These are phyloP conservation scores for Hypomontagnella monticulosa DNA, from an alignment of 495 filamentous ascomycete species.

Conservation along the genomic window DNA sequence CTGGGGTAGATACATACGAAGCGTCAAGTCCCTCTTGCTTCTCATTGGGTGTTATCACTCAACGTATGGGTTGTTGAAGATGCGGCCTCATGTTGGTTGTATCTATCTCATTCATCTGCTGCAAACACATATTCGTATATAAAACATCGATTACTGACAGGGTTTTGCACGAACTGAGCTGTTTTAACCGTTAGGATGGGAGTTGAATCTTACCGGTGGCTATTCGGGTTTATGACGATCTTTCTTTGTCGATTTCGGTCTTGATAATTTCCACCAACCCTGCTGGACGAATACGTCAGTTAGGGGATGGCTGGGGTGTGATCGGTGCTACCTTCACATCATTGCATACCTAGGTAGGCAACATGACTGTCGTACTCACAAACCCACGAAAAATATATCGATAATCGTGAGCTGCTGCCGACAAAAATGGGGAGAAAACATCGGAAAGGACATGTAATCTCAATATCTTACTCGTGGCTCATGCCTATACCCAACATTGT, in stretches of 20 bases:
- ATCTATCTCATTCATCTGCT: slow-evolving; percentile 4
- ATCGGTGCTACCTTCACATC: slow-evolving; percentile 38
- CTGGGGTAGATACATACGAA: slow-evolving; percentile 1
- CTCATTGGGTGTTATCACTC: not conserved
- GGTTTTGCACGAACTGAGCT: slow-evolving; percentile 6
- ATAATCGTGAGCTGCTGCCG: not conserved
- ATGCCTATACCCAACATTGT: slow-evolving; percentile 10
- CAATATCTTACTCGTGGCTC: not conserved
- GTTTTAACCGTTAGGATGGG: slow-evolving; percentile 35
- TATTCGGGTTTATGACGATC: slow-evolving; percentile 44
- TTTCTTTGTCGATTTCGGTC: slow-evolving; percentile 28
- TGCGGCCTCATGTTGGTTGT: slow-evolving; percentile 10
- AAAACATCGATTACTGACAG: slow-evolving; percentile 1
- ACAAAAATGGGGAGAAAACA: not conserved
- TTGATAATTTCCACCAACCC: slow-evolving; percentile 42
- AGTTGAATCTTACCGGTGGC: slow-evolving; percentile 34
- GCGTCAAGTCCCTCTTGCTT: not conserved
- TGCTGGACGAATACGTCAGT: slow-evolving; percentile 30
- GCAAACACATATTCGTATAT: not conserved
- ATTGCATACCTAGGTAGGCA: slow-evolving; percentile 30
- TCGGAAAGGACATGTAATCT: slow-evolving; percentile 3
- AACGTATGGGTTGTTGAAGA: not conserved
- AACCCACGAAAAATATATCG: not conserved
- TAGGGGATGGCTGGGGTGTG: slow-evolving; percentile 33
- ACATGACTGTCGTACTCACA: slow-evolving; percentile 2